Base-by-base conservation (phyloP, 345 rosid genomes). In the Euphorbia pulcherrima region DNA sequence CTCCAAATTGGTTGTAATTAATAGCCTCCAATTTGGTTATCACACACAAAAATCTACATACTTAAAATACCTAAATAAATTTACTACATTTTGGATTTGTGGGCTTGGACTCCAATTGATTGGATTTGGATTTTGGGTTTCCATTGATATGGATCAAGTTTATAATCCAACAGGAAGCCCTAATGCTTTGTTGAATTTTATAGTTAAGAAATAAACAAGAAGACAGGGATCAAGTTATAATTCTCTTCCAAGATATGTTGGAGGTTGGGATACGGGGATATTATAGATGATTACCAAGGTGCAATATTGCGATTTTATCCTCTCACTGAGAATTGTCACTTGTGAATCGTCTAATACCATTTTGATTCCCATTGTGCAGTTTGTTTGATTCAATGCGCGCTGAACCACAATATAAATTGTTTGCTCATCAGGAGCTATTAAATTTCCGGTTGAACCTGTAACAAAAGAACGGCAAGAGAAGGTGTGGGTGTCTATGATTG, bases 381-480 rank as follows among this genome's bases (percentile, higher is more conserved):
- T 71, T 84, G 82, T 74, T 79, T 66, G 97, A 92, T 55, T 86
- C 97, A n/a, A 74, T 60, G 64, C 87, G 83, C 55, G 97, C 92
- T n/a, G 97, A 83, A 60, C 72, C 84, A 79, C 72, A 79, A 35
- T 68, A 84, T 80, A 96, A 84, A 66, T 75, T 94, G 68, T 94
- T 94, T 77, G 99, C 99, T 83, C 97, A 58, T 60, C 73, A 59
- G 99, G 99, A 74, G 99, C 97, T 68, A 94, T 94, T 74, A 83
- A 33, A 9, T 94, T 89, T 81, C 97, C 99, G 8, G 73, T 93
- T 77, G 69, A 70, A 4, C 92, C 82, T 10, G 79, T 52, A 62
- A 81, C 93, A 54, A 97, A 92, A 83, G 97, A 97, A 67, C 92
- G 99, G 99, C 84, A 76, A 77, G 99, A 94, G 76, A 92, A 89